Conservation (phyloP, 2,329 filamentous ascomycete species). For the Fusarium vanettenii region DNA sequence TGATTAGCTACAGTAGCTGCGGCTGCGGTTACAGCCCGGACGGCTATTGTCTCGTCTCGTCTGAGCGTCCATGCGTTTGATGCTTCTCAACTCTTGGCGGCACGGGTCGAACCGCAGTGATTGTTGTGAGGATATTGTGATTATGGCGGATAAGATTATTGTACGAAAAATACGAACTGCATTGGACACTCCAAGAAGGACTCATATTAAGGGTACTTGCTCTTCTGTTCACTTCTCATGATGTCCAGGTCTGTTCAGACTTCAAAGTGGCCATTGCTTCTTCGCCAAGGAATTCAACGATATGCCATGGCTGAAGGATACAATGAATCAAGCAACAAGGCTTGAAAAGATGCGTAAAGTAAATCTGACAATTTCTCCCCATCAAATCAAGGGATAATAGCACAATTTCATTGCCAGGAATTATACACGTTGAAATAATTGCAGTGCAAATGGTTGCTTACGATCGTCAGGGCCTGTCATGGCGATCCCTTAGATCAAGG, state of each 20-base stretch:
- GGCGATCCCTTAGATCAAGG: not conserved
- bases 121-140: not conserved
- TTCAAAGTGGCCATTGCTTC: not conserved
- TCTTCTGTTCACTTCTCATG: not conserved
- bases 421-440: not conserved
- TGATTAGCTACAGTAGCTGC: not conserved
- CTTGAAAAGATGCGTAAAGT: not conserved
- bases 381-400: not conserved
- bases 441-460: not conserved
- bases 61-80: not conserved
- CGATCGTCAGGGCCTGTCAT: not conserved
- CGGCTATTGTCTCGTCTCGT: not conserved
- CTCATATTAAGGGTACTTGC: not conserved
- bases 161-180: too few species aligned
- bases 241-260: too few species aligned
- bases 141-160: too few species aligned
- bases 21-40: not conserved
- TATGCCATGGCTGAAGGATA: not conserved
- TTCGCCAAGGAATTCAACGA: not conserved
- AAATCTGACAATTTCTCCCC: not conserved
- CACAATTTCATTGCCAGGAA: not conserved
- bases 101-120: not conserved
- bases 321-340: not conserved
- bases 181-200: not conserved
- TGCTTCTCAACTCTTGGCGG: not conserved